Evolutionary conservation across 306 rosid species (phyloP), one percentile per base, ranked within the genome.

Genomic region (Lathyrus aphaca): DNA sequence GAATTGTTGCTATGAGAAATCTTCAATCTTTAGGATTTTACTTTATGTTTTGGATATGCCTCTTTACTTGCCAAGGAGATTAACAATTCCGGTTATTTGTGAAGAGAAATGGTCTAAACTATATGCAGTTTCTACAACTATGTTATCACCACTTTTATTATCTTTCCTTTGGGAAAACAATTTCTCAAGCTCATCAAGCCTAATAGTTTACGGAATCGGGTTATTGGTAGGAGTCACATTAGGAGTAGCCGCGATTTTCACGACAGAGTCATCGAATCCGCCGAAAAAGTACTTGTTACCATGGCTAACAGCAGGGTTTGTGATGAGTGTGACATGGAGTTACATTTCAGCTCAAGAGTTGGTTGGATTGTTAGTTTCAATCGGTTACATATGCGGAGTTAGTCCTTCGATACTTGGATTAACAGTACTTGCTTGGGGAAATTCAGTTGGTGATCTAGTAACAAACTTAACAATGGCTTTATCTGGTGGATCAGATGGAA

Each of bases 351-450:
- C 86, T 46, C 82, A 79, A 49, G 88, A 84, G 64, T 56, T 84
- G 55, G 84, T 84, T 19, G 88, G 79, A 1, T 60, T 84, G 64
- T 63, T 84, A 75, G 73, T 76, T 35, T 84, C 88, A 64, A 53
- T 88, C 44, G 96, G 97, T 19, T 74, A 66, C 53, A 86, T 90
- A 64, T 68, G 82, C 68, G 97, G 96, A 32, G 79, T 93, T 5
- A 88, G 79, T 73, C 98, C 98, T 48, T 88, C 98, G 40, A 79
- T 88, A 5, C 71, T 93, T 15, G 98, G 97, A 44, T 80, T 90
- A 3, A 90, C 98, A 14, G 81, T 90, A 19, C 94, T 93, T 11
- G 98, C 98, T 0, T 93, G 98, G 98, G 98, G 98, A 0, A 93
- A 93, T 78, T 93, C 98, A 16, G 75, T 93, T 5, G 88, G 82